Percentiles rank a stretch among this genome's conserved stretches.
Evolutionary conservation across 345 rosid genomes (phyloP).

Genomic region (Hibiscus trionum): DNA sequence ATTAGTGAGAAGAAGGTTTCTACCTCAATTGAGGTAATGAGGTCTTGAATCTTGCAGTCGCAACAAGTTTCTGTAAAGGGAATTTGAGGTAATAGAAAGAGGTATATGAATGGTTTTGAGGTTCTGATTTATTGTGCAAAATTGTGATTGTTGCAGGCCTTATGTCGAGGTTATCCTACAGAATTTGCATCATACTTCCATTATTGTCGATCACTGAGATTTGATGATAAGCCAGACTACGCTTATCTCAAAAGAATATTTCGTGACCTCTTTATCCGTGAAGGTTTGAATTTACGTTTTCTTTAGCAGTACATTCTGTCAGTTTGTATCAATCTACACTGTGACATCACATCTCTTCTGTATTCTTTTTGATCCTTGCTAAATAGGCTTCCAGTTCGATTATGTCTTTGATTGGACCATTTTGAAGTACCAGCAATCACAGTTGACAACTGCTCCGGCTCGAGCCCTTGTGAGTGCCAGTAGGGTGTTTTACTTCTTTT

Average conservation of each 20-base stretch:
- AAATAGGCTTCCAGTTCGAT: constrained; percentile 68
- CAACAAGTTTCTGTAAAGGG: background rate
- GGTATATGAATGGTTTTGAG: constrained; percentile 46
- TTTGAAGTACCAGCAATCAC: constrained; percentile 62
- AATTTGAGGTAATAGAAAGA: constrained; percentile 47
- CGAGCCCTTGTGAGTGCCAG: constrained; percentile 35
- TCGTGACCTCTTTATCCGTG: constrained; percentile 93
- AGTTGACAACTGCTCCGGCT: constrained; percentile 69
- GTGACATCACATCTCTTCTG: background rate
- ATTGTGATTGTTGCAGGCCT: constrained; percentile 38
- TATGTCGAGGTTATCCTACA: constrained; percentile 92
- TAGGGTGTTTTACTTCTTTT: background rate
- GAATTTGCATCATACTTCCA: constrained; percentile 98
- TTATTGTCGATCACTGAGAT: constrained; percentile 85
- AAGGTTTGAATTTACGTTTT: constrained; percentile 37
- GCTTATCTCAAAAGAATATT: constrained; percentile 83
- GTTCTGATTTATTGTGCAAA: constrained; percentile 14
- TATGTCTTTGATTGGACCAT: too few relatives aligned
- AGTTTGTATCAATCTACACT: background rate
- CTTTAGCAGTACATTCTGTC: background rate
- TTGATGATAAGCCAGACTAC: constrained; percentile 97
- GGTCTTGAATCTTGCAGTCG: background rate
- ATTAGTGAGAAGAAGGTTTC: constrained; percentile 97
- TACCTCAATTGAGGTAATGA: constrained; percentile 57
- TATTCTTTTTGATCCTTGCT: constrained; percentile 2